Evolutionary conservation across 2,329 filamentous ascomycete genomes (phyloP).

Genomic region (Madurella fahalii): DNA sequence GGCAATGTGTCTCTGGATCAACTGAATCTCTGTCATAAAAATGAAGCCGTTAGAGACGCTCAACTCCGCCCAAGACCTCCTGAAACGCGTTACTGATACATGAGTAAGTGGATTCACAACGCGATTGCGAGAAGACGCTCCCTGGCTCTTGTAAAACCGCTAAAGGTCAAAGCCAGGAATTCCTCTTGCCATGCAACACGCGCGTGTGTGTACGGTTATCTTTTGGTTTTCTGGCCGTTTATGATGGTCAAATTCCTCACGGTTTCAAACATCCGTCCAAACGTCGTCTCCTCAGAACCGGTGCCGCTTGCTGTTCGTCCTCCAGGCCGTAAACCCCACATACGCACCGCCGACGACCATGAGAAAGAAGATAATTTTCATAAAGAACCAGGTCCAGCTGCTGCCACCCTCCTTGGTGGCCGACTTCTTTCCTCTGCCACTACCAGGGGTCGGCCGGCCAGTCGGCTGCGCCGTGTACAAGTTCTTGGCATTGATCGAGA

Average conservation of each 20-base stretch:
- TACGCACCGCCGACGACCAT: constrained; percentile 69
- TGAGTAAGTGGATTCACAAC: constrained; percentile 1
- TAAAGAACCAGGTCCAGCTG: constrained; percentile 61
- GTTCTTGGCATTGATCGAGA: constrained; percentile 81
- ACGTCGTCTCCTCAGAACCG: constrained; percentile 42
- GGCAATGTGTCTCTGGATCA: background rate
- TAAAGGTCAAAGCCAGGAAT: background rate
- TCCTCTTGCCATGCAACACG: background rate
- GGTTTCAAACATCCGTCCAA: background rate
- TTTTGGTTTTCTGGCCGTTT: constrained; percentile 10
- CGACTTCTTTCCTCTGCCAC: constrained; percentile 31
- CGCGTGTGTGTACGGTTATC: background rate
- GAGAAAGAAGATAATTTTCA: constrained; percentile 78
- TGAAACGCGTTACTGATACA: constrained; percentile 10
- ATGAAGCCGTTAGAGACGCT: background rate
- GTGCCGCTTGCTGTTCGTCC: constrained; percentile 59
- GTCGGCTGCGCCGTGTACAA: constrained; percentile 64
- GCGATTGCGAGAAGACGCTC: background rate
- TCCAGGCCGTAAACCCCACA: constrained; percentile 79
- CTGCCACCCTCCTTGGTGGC: constrained; percentile 43
- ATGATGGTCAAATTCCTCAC: constrained; percentile 5
- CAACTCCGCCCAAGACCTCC: constrained; percentile 2
- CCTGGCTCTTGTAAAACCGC: too few relatives aligned
- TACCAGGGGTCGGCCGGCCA: constrained; percentile 37
- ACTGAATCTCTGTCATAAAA: background rate